A percentile compares a stretch with the other conserved stretches of the same genome.
Evolutionary conservation across 257 asterid species (phyloP).

Genomic region (Nicotiana obtusifolia): DNA sequence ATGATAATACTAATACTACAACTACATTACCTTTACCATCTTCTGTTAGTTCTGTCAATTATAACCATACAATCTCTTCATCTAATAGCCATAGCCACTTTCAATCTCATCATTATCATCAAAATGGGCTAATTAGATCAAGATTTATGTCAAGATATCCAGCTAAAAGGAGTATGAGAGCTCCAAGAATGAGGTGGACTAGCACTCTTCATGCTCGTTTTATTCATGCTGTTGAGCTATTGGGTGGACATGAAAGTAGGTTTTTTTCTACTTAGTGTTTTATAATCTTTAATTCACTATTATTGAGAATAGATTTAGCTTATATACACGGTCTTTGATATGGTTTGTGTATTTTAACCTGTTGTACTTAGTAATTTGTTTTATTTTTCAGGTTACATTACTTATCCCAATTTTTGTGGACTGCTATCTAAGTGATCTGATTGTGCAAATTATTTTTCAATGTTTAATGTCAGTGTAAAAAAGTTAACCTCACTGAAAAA

Average conservation of each 20-base stretch:
- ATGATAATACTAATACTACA: slow-evolving; percentile 1
- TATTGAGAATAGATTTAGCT: not conserved
- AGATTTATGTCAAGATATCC: slow-evolving; percentile 40
- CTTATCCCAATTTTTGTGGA: no score
- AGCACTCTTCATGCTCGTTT: slow-evolving; percentile 48
- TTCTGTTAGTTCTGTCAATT: not conserved
- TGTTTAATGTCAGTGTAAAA: not conserved
- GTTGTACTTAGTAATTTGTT: no score
- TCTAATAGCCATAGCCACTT: slow-evolving; percentile 19
- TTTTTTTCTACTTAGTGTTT: not conserved
- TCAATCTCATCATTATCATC: not conserved
- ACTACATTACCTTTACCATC: slow-evolving; percentile 5
- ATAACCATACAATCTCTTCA: not conserved
- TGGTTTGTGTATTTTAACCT: no score
- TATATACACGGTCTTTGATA: no score
- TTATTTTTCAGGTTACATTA: no score
- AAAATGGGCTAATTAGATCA: slow-evolving; percentile 27
- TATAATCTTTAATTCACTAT: not conserved
- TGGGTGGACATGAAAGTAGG: slow-evolving; percentile 57
- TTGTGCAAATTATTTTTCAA: not conserved
- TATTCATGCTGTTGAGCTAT: slow-evolving; percentile 49
- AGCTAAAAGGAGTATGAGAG: slow-evolving; percentile 43
- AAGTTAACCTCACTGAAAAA: not conserved
- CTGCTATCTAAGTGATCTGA: no score
- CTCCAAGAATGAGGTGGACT: slow-evolving; percentile 56